Conservation (phyloP, 1,139 yeast genomes). For the Scheffersomyces cryptocercus region DNA sequence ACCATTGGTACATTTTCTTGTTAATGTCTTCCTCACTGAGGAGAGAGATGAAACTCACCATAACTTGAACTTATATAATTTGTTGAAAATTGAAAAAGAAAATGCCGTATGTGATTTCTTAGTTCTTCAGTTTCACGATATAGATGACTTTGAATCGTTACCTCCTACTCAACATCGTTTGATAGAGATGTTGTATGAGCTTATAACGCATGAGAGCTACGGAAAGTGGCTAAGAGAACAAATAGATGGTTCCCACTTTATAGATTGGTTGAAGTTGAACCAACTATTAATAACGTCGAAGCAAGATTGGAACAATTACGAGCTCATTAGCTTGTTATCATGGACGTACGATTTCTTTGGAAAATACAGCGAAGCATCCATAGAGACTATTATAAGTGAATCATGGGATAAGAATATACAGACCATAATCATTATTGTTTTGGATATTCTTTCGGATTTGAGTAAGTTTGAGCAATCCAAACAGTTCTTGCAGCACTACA, state of each 20-base stretch:
- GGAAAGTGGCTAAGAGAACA: slow-evolving; percentile 11
- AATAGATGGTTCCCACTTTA: background rate
- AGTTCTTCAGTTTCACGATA: slow-evolving; percentile 5
- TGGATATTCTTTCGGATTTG: slow-evolving; percentile 57
- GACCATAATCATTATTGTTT: slow-evolving; percentile 7
- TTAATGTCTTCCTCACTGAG: slow-evolving; percentile 2
- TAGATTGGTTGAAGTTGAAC: slow-evolving; percentile 25
- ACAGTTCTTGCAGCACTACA: slow-evolving; percentile 52
- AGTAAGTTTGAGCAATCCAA: slow-evolving; percentile 53
- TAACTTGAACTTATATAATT: slow-evolving; percentile 7
- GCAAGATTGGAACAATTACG: slow-evolving; percentile 54
- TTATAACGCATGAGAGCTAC: slow-evolving; percentile 17
- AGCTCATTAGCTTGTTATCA: slow-evolving; percentile 51
- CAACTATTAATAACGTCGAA: slow-evolving; percentile 50
- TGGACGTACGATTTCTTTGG: slow-evolving; percentile 53
- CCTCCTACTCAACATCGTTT: slow-evolving; percentile 3
- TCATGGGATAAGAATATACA: slow-evolving; percentile 4
- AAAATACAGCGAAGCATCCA: slow-evolving; percentile 7
- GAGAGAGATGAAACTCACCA: slow-evolving; percentile 9
- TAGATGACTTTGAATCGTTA: slow-evolving; percentile 8
- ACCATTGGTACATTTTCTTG: slow-evolving; percentile 6
- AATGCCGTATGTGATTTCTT: slow-evolving; percentile 8
- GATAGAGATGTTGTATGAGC: slow-evolving; percentile 5
- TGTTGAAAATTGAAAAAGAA: slow-evolving; percentile 4
- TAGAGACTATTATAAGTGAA: background rate